Evolutionary conservation across 2,329 filamentous ascomycete genomes (phyloP), one percentile per base, ranked within the genome.

Genomic region (Huntiella omanensis): DNA sequence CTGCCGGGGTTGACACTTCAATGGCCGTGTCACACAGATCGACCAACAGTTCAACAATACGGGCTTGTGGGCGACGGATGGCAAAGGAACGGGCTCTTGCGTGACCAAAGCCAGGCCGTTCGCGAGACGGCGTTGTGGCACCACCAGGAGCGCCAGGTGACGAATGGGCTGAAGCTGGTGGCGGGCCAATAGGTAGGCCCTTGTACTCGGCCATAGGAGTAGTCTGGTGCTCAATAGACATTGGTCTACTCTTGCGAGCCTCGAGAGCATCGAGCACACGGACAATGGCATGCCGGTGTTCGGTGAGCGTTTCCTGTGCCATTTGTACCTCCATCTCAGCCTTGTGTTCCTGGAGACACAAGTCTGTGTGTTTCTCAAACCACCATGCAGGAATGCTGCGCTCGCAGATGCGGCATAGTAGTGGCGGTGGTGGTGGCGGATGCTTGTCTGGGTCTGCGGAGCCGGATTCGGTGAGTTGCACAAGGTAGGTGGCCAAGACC

Each of bases 261-360:
- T 98, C 91, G 36, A 95, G 70, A 15, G 83, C 84, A 63, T 98
- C 92, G 8, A 98, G 71, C 6, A 98, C 86, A 60, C 81, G 94
- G 57, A 98, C 91, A 55, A 98, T 94, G 35, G 83, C 74, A 60
- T 94, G 87, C 4, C 91, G 80, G 62, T 98, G 91, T 57, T 98
- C 91, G 5, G 80, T 82, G 42, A 98, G 67, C 51, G 76, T 85
- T 58, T 98, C 91, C 57, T 98, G 91, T 4, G 87, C 77, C 69
- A 96, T 80, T 59, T 98, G 88, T 3, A 98, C 86, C 55, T 96
- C 88, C 83, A 95, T 92, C 59, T 98, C 91, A 0, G 91, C 88
- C 44, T 83, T 80, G 58, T 98, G 91, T 59, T 98, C 91, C 59
- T 96, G 87, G 47, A 95, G 68, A 57, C 91, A 98, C 15, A 96